Conservation (phyloP, 345 rosid genomes). For the Eucalyptus leucophloia region DNA sequence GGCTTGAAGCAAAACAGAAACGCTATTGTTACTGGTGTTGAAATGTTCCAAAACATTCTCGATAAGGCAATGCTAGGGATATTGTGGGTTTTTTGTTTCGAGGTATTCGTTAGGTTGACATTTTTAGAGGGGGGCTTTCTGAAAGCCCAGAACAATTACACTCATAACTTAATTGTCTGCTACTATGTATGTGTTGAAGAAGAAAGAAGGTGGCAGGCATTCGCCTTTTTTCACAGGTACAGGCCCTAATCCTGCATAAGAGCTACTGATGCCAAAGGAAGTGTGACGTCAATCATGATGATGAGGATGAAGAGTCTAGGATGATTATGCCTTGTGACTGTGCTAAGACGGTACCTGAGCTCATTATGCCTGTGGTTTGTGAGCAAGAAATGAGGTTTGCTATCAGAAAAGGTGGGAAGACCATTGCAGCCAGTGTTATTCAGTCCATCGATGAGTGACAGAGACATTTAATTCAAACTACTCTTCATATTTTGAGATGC, state of each 20-base stretch:
- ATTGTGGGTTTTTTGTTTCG: slow-evolving; percentile 88
- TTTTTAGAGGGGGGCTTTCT: slow-evolving; percentile 91
- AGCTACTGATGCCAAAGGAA: slow-evolving; percentile 92
- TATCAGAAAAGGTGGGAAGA: slow-evolving; percentile 90
- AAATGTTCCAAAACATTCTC: slow-evolving; percentile 88
- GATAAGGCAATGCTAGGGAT: slow-evolving; percentile 86
- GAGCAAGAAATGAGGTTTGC: slow-evolving; percentile 98
- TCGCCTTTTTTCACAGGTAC: slow-evolving; percentile 85
- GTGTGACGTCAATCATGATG: slow-evolving; percentile 68
- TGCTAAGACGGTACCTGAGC: slow-evolving; percentile 85
- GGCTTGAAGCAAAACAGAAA: slow-evolving; percentile 70
- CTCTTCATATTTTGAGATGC: slow-evolving; percentile 11
- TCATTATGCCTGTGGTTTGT: slow-evolving; percentile 90
- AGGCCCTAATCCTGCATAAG: slow-evolving; percentile 97
- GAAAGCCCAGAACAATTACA: slow-evolving; percentile 72
- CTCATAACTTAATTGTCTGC: slow-evolving; percentile 71
- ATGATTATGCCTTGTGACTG: slow-evolving; percentile 98
- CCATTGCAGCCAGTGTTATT: slow-evolving; percentile 93
- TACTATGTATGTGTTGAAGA: slow-evolving; percentile 89
- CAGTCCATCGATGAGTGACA: slow-evolving; percentile 57
- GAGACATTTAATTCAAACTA: neutral
- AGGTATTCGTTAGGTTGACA: slow-evolving; percentile 77
- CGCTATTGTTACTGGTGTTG: slow-evolving; percentile 70
- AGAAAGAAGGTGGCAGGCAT: slow-evolving; percentile 96
- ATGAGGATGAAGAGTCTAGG: slow-evolving; percentile 85